Base-by-base conservation (phyloP, 2,329 filamentous ascomycete species). In the Cadophora malorum region DNA sequence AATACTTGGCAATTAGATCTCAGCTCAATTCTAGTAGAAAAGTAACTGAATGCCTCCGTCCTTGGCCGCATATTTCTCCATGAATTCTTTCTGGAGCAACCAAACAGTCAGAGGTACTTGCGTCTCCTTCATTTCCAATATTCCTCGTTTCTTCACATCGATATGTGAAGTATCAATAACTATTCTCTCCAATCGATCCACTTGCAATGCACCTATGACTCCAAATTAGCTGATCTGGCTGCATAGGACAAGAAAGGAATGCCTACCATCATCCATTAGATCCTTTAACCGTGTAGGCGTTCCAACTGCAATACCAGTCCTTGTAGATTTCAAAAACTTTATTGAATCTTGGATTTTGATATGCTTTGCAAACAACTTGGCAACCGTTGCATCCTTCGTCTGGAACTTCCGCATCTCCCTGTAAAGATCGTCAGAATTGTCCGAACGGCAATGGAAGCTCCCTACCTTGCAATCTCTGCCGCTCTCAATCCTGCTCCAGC, bases 321-420 rank as follows among this genome's bases (percentile, higher is more conserved):
- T 90, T 72, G 81, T 83, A 64, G 81, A 84, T 75, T 91, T 85
- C 52, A 97, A 87, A 77, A 91, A 92, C 68, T 90, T 85, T 63
- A 94, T 88, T 41, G 94, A 92, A 75, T 98, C 95, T 64, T 92
- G 88, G 12, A 99, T 81, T 81, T 99, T 99, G 83, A 99, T 97
- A 79, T 99, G 96, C 80, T 99, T 99, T 38, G 96, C 95, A 79
- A 99, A 99, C 77, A 99, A 83, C 79, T 99, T 99, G 1, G 92
- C 91, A 1, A 99, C 90, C 56, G 88, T 86, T 61, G 86, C 88
- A 9, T 93, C 89, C 78, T 96, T 93, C 63, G 85, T 90, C 77
- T 94, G 92, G 74, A 96, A 95, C 72, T 89, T 89, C 59, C 93
- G 87, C 71, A 97, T 82, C 2, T 88, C 85, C 75, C 92, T 91